Base-by-base conservation (phyloP, 768 basidiomycete genomes). In the Rubroboletus satanas region DNA sequence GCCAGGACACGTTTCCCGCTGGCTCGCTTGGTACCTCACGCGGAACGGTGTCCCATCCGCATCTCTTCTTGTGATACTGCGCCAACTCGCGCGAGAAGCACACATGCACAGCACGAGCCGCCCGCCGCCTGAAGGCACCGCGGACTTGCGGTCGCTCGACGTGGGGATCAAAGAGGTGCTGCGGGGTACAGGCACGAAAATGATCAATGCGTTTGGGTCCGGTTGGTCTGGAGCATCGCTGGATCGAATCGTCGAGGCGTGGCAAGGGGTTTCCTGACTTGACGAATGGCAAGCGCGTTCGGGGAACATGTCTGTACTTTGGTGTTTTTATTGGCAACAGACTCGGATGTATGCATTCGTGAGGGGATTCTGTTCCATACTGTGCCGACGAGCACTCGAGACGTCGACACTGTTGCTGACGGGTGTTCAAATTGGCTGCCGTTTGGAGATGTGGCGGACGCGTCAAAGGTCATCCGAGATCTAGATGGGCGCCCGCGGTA, bases 121-220 rank as follows among this genome's bases (percentile, higher is more conserved):
- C 4, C 70, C 80, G 7, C 73, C 76, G 1, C 83, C 86, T 0
- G 78, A 79, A 7, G 86, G 85, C 0, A 83, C 79, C 0, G 49
- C 54, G 14, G 69, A 78, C 45, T 48, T 69, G 31, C 55, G 49
- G 10, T 57, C 59, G n/a, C 66, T 79, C 28, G 77, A 79, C 35
- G 67, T 66, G 18, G 87, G 85, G 0, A 93, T 98, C 57, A 86
- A 83, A 62, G 89, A 95, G 65, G 92, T 97, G 9, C 66, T 97
- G 56, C 88, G 93, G 64, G 82, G 84, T 0, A 89, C 94, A 0
- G 95, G 95, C 2, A 82, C 83, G 0, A 93, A 90, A 64, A 81
- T 90, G 79, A 83, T 83, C 21, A 83, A 84, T 6, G 77, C 81
- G 11, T 68, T 87, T 26, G 87, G 84, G 4, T 80, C 83, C 0